Conservation (phyloP, 345 rosid genomes). For the Salix koriyanagi region DNA sequence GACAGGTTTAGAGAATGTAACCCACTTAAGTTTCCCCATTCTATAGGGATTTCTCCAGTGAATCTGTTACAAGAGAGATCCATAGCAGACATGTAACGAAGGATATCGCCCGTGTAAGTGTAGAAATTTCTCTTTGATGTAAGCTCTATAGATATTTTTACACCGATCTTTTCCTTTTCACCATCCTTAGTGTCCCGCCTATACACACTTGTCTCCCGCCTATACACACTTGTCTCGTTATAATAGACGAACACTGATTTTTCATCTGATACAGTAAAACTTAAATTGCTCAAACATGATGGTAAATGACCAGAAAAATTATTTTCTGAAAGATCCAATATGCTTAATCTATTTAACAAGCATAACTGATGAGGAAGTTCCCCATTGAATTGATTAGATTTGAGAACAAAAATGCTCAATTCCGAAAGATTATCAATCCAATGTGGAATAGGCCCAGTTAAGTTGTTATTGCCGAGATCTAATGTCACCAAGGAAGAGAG, state of each 20-base stretch:
- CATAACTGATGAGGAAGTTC: not conserved
- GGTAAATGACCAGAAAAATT: not conserved
- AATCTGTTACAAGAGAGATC: not conserved
- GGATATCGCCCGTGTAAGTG: no score
- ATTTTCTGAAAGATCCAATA: not conserved
- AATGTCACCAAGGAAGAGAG: not conserved
- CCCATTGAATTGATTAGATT: not conserved
- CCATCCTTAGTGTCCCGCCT: no score
- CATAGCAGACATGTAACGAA: no score
- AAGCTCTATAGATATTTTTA: no score
- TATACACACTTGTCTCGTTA: no score
- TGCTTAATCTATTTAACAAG: not conserved
- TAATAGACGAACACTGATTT: no score
- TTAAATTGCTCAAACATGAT: not conserved
- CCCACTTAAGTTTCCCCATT: not conserved
- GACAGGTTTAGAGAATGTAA: conserved; percentile 27
- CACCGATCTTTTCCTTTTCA: no score
- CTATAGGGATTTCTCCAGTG: not conserved
- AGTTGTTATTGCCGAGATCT: not conserved
- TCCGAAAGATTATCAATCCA: not conserved
- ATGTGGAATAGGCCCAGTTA: not conserved
- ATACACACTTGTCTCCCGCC: no score
- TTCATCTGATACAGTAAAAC: no score
- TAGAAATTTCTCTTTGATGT: no score
- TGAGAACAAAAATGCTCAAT: not conserved